Percentiles rank a stretch among this genome's conserved stretches.
Evolutionary conservation across 1,284 basidiomycete genomes (phyloP).

Genomic region (Coniferiporia sulphurascens): DNA sequence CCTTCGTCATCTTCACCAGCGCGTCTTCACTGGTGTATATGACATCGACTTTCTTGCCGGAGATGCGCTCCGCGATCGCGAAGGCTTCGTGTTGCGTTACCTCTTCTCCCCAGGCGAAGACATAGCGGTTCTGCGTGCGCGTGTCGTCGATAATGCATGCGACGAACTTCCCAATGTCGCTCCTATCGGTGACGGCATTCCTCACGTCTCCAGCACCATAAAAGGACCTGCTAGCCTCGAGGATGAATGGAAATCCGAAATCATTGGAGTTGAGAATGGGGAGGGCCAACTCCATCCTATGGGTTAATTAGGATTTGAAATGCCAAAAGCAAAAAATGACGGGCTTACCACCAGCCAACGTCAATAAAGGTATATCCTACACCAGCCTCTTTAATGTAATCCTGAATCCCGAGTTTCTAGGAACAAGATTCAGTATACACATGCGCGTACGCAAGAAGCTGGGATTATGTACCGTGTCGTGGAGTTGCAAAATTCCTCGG

Average conservation of each 20-base stretch:
- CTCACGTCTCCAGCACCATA: slow-evolving; percentile 15
- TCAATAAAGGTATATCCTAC: too few species aligned
- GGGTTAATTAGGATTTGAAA: not conserved
- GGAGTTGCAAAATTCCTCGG: too few species aligned
- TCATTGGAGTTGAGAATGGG: not conserved
- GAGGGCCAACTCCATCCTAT: slow-evolving; percentile 5
- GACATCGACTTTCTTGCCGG: not conserved
- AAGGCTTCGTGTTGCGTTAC: slow-evolving; percentile 14
- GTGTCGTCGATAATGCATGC: slow-evolving; percentile 21
- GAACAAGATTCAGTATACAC: not conserved
- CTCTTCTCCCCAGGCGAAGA: slow-evolving; percentile 28
- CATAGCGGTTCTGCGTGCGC: slow-evolving; percentile 25
- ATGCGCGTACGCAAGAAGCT: not conserved
- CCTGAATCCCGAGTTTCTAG: slow-evolving; percentile 15
- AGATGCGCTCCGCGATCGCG: slow-evolving; percentile 3
- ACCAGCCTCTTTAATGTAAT: too few species aligned
- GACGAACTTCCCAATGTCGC: slow-evolving; percentile 19
- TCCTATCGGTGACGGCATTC: slow-evolving; percentile 13
- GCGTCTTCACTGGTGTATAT: not conserved
- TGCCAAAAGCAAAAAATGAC: not conserved
- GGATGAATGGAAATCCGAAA: not conserved
- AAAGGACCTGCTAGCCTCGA: not conserved
- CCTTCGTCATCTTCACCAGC: too few species aligned
- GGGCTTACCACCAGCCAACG: slow-evolving; percentile 18
- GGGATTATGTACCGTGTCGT: slow-evolving; percentile 1